Base-by-base conservation (phyloP, 345 rosid species). In the Pistacia atlantica region DNA sequence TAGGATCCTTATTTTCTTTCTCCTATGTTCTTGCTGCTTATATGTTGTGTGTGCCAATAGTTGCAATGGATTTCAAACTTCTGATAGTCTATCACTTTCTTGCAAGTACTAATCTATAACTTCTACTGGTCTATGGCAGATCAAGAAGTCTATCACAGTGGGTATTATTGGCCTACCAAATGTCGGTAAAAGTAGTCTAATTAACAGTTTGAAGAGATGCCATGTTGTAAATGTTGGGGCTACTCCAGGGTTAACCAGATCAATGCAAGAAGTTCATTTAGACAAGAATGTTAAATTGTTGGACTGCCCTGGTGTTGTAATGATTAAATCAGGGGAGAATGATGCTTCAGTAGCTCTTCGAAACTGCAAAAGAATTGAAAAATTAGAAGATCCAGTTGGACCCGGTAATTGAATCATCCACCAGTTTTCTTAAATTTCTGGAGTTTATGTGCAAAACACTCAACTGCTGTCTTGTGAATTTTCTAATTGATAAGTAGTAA, bases 111-210 rank as follows among this genome's bases (percentile, higher is more conserved):
- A 25, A 71, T 75, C n/a, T 78, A 2, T 66, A 37, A 18, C 33
- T 12, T 65, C n/a, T 16, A 4, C 0, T 79, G 77, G 18, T 55
- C 70, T 80, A 65, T 77, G 45, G 77, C 97, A 95, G 99, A 89
- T 95, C 35, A 96, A 91, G 82, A 96, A 93, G 83, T 88, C 97
- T 14, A 92, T 96, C 31, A 96, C 98, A 18, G 97, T 96, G 35
- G 98, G 98, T 67, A 80, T 96, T 42, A 91, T 96, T 62, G 99
- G 99, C 69, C 84, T 93, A 72, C 98, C 98, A 75, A 96, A 93
- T 87, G 99, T 96, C 33, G 99, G 98, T 71, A 96, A 96, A 90
- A 96, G 99, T 82, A 96, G 99, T 86, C 91, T 96, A 71, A 96
- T 96, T 55, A 96, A 96, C 87, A 96, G 99, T 86, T 88, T 96